Base-by-base conservation (phyloP, 495 filamentous ascomycete species). In the Tricharina praecox region DNA sequence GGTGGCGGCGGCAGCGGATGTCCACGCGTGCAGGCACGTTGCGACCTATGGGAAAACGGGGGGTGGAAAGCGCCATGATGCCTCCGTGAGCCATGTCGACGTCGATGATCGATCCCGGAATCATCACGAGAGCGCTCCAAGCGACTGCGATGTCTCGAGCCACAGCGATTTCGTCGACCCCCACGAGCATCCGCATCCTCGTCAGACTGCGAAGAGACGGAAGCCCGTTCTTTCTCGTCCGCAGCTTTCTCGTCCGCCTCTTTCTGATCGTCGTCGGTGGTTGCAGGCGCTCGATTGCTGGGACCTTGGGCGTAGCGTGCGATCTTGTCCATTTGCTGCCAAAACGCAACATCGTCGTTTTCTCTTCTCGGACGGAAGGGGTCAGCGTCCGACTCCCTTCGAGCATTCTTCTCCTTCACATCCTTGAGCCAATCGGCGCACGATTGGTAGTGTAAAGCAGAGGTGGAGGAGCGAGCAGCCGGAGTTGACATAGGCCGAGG, bases 311-410 rank as follows among this genome's bases (percentile, higher is more conserved):
- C n/a, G 35, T 37, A 32, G 35, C 26, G n/a, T 3, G 45, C 16
- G n/a, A 48, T 48, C 34, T 25, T 48, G 13, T 37, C 45, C 32
- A 48, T 48, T 19, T 48, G 45, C 4, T 37, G 16, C 45, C 45
- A 48, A 20, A 48, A 48, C 15, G 45, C 24, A 11, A 21, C 30
- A 34, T 25, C 20, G 23, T 28, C 33, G 1, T 39, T 8, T 46
- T 30, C 43, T 33, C 34, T 34, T 21, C n/a, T n/a, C n/a, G n/a
- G n/a, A n/a, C n/a, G n/a, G n/a, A n/a, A n/a, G n/a, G 15, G 3
- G 8, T 20, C 15, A 2, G 20, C 18, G 13, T 4, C 40, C 5
- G 19, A n/a, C 21, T 13, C 18, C 21, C 20, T 43, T 26, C 20
- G 11, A 4, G 40, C 21, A 26, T 43, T 43, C 3, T 43, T 4